Base-by-base conservation (phyloP, 169 alveolate species). In the Eimeria necatrix region DNA sequence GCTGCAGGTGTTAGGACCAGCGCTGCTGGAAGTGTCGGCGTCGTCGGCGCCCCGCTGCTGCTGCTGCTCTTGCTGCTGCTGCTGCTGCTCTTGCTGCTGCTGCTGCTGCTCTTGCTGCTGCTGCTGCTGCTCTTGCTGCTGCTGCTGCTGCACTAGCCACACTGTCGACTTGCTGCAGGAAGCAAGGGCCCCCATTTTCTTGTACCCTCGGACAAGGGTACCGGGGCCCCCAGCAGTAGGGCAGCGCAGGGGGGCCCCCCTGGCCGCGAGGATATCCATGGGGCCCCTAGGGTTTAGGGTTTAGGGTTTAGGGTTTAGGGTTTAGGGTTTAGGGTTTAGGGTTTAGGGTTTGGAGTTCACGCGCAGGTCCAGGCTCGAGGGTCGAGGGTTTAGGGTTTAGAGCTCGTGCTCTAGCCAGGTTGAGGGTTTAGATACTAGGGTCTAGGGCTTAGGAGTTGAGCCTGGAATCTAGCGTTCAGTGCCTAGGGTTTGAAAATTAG, bases 151-250 rank as follows among this genome's bases (percentile, higher is more conserved):
- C 49, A 71, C 83, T 4, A 71, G 83, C 83, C 83, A 71, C 6
- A 71, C 83, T n/a, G n/a, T 71, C 6, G 83, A n/a, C 24, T 71
- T 71, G 83, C 83, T 71, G 83, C 83, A 71, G 53, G 51, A n/a
- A 71, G 83, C 83, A 5, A 71, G 83, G 4, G 41, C 41, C 49
- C 16, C 24, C n/a, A 71, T n/a, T 14, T 71, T 71, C 49, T 24
- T 71, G 41, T 71, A 71, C 9, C 24, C 16, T 14, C 83, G 46
- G 4, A 71, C 49, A 12, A 4, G 24, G 41, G 83, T 20, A 3
- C 51, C 51, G 12, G 83, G 51, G 16, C 51, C 16, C 7, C 83
- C 83, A n/a, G 83, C 83, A 14, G 73, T 7, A 18, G 20, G 6
- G n/a, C 73, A 61, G 24, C 73, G 73, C 4, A 61, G n/a, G 24